These are phyloP conservation scores for Aspergillus thermomutatus DNA, from an alignment of 2,329 filamentous ascomycete species.

Conservation along the genomic window DNA sequence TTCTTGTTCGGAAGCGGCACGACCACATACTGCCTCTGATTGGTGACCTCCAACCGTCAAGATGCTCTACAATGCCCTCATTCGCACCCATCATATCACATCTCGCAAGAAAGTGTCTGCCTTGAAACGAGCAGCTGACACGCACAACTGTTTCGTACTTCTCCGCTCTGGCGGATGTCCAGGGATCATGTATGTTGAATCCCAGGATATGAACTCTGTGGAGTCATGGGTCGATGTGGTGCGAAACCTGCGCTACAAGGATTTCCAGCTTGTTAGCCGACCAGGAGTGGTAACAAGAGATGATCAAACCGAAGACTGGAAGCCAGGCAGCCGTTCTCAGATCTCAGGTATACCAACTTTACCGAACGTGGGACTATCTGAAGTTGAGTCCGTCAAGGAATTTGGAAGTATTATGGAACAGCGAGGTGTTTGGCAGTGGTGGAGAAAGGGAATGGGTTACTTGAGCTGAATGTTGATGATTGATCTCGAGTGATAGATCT, in stretches of 20 bases:
- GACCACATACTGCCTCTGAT: not conserved
- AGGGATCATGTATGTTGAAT: conserved; percentile 76
- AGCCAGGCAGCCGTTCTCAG: not conserved
- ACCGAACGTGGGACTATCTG: conserved; percentile 40
- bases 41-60: not conserved
- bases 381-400: conserved; percentile 62
- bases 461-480: conserved; percentile 2
- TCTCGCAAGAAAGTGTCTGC: conserved; percentile 69
- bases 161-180: conserved; percentile 66
- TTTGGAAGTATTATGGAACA: conserved; percentile 62
- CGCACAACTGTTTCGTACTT: conserved; percentile 60
- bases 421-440: conserved; percentile 61
- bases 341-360: not conserved
- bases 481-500: not conserved
- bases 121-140: conserved; percentile 62
- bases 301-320: not conserved
- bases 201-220: conserved; percentile 51
- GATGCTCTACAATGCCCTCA: conserved; percentile 56
- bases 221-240: conserved; percentile 63
- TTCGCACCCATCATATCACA: conserved; percentile 77
- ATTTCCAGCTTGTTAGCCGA: conserved; percentile 62
- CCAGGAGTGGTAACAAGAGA: conserved; percentile 40
- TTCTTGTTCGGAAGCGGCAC: not conserved
- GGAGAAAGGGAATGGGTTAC: conserved; percentile 64
- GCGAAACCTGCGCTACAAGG: conserved; percentile 66